Base-by-base conservation (phyloP, 2,329 filamentous ascomycete genomes). In the Penicillium frequentans region DNA sequence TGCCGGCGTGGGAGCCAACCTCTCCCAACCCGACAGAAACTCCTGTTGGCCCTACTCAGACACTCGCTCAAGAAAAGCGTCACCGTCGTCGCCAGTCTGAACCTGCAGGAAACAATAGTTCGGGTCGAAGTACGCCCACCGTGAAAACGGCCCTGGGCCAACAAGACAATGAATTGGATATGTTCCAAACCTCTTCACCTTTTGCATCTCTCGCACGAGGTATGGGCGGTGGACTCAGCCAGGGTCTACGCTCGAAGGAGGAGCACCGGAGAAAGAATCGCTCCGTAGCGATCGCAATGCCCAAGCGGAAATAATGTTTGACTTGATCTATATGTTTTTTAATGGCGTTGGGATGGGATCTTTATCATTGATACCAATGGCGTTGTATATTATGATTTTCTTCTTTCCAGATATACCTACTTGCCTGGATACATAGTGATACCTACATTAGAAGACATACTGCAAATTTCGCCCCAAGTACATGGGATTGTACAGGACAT, bases 131-230 rank as follows among this genome's bases (percentile, higher is more conserved):
- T 52, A 56, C 37, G 26, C 46, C 51, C 23, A 65, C 60, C 11
- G 6, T 49, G 43, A 57, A 56, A 44, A 16, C 54, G n/a, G 63
- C 57, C 46, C 60, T 58, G 33, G 66, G 64, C n/a, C 73, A 71
- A 29, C 60, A 64, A 19, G 70, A 72, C 54, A 68, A 71, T 27
- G 71, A 76, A 21, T 59, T 77, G 23, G 72, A 74, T 23, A 48
- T 64, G 13, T 75, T 70, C 73, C 69, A 70, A n/a, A 64, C 53
- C 13, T 55, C 68, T 10, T 74, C 72, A 1, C 72, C 73, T 4
- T 75, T 77, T 60, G 70, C 72, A 8, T 73, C 74, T 19, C 69
- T 79, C 52, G 75, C 75, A 3, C 64, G 74, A 57, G 77, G 77
- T 1, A 68, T 78, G 16, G 75, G 76, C 13, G 75, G 72, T 23